These are phyloP conservation scores for Trichopus zeylanicus DNA, from an alignment of 116 monocot species.

Conservation along the genomic window DNA sequence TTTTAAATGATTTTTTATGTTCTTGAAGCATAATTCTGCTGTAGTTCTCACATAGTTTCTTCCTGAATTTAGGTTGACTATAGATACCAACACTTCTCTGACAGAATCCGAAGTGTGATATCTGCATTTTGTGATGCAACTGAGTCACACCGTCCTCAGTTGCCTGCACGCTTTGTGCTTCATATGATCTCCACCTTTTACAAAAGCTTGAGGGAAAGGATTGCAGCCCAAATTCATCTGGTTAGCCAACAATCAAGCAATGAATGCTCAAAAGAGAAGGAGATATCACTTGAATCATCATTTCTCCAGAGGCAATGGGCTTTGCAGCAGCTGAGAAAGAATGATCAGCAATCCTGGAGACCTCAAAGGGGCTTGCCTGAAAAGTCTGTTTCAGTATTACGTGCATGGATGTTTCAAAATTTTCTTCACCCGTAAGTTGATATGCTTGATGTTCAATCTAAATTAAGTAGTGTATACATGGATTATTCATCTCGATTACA, in stretches of 20 bases:
- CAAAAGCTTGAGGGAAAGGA: constrained; percentile 56
- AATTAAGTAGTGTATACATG: too few species aligned
- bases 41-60: too few species aligned
- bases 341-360: constrained; percentile 74
- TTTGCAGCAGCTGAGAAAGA: constrained; percentile 62
- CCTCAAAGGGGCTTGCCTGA: constrained; percentile 96
- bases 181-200: constrained; percentile 42
- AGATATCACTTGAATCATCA: constrained; percentile 51
- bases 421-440: constrained; percentile 94
- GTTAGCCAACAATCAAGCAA: constrained; percentile 18
- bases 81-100: constrained; percentile 40
- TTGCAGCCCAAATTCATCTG: constrained; percentile 36
- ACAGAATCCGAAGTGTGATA: constrained; percentile 48
- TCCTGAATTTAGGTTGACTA: constrained; percentile 29
- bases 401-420: constrained; percentile 96
- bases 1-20: too few species aligned
- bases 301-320: constrained; percentile 91
- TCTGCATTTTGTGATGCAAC: constrained; percentile 31
- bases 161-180: constrained; percentile 43
- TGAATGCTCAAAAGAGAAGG: constrained; percentile 22
- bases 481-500: not conserved
- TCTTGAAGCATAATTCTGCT: too few species aligned
- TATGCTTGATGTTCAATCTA: too few species aligned
- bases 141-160: constrained; percentile 15
- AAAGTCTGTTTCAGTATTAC: constrained; percentile 83